Evolutionary conservation across 345 rosid species (phyloP), one percentile per base, ranked within the genome.

Genomic region (Anacardium occidentale): DNA sequence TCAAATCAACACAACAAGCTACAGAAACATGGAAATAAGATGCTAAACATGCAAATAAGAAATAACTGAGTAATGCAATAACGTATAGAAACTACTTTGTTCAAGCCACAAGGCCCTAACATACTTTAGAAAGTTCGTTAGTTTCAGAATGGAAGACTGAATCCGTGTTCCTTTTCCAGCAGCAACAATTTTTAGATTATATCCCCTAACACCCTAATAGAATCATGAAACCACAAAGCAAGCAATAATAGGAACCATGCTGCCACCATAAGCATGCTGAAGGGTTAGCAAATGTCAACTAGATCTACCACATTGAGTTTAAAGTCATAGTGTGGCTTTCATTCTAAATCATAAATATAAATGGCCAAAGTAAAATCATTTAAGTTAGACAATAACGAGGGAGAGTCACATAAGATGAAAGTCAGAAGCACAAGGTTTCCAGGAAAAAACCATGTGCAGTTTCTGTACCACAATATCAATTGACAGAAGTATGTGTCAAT

Each of bases 341-440:
- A 57, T 25, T 45, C 65, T 59, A 47, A 70, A 59, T 44, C 37
- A 24, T 42, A 21, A 18, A 45, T 25, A 18, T 2, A 42, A 45
- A 58, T 7, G 15, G 55, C 10, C 7, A 25, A 70, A 45, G 40
- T n/a, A 1, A 57, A 12, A 10, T 45, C 15, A 24, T 42, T 5
- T 22, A 26, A 2, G 17, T 24, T 13, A 10, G 25, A 58, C 2
- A 25, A 70, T 20, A 51, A 57, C 45, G 17, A 57, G 10, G 4
- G 55, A 20, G 32, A 57, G 18, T 2, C 10, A 45, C n/a, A 58
- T 18, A 48, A 20, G 25, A 55, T 24, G 42, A 70, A 70, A n/a
- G 56, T 59, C 65, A 70, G 44, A 26, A 59, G 24, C 73, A 56
- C 13, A 32, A 32, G 25, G 45, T 32, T 66, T 66, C 25, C 29